Conservation (phyloP, 2,329 filamentous ascomycete genomes). For the Alternaria gansuensis region DNA sequence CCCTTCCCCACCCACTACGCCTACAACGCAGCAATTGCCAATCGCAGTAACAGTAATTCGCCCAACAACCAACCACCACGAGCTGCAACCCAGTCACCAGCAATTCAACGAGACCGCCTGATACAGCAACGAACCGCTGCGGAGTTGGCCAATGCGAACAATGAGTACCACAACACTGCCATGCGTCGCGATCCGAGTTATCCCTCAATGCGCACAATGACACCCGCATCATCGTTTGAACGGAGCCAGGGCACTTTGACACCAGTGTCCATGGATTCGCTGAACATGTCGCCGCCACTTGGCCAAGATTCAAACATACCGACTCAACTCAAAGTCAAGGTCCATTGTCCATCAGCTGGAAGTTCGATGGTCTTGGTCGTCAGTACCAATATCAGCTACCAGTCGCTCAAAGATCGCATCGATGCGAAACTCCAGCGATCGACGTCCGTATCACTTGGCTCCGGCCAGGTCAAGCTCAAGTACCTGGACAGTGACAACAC, state of each 20-base stretch:
- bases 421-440: conserved; percentile 92
- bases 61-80: conserved; percentile 76
- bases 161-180: conserved; percentile 41
- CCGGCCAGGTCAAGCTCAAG: conserved; percentile 82
- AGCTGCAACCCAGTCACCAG: conserved; percentile 75
- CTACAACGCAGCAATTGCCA: conserved; percentile 68
- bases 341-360: conserved; percentile 79
- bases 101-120: conserved; percentile 68
- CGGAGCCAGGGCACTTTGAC: conserved; percentile 48
- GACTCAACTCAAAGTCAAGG: conserved; percentile 93
- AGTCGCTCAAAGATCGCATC: conserved; percentile 91
- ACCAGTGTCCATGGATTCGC: conserved; percentile 51
- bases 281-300: conserved; percentile 52
- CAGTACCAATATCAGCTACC: conserved; percentile 92
- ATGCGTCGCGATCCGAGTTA: conserved; percentile 46
- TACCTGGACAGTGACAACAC: conserved; percentile 89
- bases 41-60: conserved; percentile 83
- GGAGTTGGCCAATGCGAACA: conserved; percentile 54
- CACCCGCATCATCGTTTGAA: conserved; percentile 53
- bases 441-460: conserved; percentile 82
- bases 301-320: conserved; percentile 52
- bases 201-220: conserved; percentile 47
- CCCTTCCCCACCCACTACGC: conserved; percentile 67
- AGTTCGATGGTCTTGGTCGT: conserved; percentile 97
- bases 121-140: conserved; percentile 52